Evolutionary conservation across 768 basidiomycete genomes (phyloP).

Genomic region (Mycena albidolilacea): DNA sequence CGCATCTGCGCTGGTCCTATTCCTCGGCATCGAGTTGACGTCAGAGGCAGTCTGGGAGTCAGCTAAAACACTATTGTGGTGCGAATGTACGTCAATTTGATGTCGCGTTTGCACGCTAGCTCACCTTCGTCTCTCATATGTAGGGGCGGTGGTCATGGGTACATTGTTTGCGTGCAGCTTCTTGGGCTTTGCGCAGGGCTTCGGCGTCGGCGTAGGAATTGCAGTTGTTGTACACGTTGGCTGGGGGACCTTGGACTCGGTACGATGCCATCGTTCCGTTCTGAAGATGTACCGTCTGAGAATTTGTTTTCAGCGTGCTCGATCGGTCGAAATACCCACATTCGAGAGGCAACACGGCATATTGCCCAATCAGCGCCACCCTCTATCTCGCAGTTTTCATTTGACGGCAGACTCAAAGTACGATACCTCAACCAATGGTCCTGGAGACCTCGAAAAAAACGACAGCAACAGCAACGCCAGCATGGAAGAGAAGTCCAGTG

Average conservation of each 20-base stretch:
- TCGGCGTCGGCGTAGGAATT: conserved; percentile 5
- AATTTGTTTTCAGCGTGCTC: conserved; percentile 6
- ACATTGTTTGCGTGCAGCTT: conserved; percentile 7
- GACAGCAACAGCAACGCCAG: conserved; percentile 5
- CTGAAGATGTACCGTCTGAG: conserved; percentile 5
- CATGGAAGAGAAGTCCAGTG: conserved; percentile 6
- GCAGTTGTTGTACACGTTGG: conserved; percentile 4
- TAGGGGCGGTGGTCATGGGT: conserved; percentile 7
- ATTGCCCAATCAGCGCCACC: conserved; percentile 3
- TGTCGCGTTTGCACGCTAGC: neutral
- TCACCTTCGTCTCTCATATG: conserved; percentile 6
- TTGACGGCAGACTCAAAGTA: conserved; percentile 8
- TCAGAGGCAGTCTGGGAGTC: conserved; percentile 5
- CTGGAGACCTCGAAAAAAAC: conserved; percentile 4
- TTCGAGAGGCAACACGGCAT: conserved; percentile 6
- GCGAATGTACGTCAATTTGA: conserved; percentile 4
- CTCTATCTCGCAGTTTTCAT: conserved; percentile 6
- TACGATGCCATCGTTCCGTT: conserved; percentile 7
- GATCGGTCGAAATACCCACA: conserved; percentile 6
- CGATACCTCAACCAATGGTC: conserved; percentile 7
- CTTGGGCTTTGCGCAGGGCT: conserved; percentile 7
- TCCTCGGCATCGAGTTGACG: conserved; percentile 7
- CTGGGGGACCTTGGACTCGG: conserved; percentile 5
- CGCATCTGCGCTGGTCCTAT: conserved; percentile 5
- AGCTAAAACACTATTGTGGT: conserved; percentile 8